These are phyloP conservation scores for Solanum tarapatanum DNA, from an alignment of 257 asterid genomes.

Conservation along the genomic window DNA sequence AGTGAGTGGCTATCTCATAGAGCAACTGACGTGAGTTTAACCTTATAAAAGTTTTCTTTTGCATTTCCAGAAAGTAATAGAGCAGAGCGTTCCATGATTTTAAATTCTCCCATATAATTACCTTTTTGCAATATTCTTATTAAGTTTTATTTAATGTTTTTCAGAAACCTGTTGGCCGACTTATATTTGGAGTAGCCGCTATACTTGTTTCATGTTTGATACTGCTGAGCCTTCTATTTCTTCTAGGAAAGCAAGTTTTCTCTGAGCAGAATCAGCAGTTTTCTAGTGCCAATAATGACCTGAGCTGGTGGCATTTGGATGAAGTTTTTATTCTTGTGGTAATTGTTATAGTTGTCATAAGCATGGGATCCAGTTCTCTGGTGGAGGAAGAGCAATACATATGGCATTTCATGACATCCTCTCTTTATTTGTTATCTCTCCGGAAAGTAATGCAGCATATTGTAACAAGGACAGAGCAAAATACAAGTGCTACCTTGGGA, in stretches of 20 bases:
- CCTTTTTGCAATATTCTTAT: background rate
- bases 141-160: slow-evolving; percentile 8
- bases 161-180: slow-evolving; percentile 62
- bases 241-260: slow-evolving; percentile 23
- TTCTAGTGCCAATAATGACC: slow-evolving; percentile 6
- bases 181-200: slow-evolving; percentile 55
- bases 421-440: slow-evolving; percentile 55
- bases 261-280: slow-evolving; percentile 10
- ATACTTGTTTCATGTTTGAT: slow-evolving; percentile 56
- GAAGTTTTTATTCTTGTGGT: slow-evolving; percentile 33
- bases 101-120: background rate
- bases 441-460: slow-evolving; percentile 34
- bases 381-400: slow-evolving; percentile 88
- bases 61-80: background rate
- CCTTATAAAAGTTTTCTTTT: background rate
- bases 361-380: slow-evolving; percentile 98
- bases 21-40: slow-evolving; percentile 71
- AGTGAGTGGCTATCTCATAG: slow-evolving; percentile 77
- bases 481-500: slow-evolving; percentile 3
- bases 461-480: background rate
- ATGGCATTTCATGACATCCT: slow-evolving; percentile 72
- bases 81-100: background rate
- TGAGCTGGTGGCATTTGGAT: slow-evolving; percentile 44
- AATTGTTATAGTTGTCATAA: slow-evolving; percentile 32
- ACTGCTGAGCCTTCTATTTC: slow-evolving; percentile 38